Evolutionary conservation across 352 stramenopile genomes (phyloP).

Genomic region (Saprolegnia parasitica): DNA sequence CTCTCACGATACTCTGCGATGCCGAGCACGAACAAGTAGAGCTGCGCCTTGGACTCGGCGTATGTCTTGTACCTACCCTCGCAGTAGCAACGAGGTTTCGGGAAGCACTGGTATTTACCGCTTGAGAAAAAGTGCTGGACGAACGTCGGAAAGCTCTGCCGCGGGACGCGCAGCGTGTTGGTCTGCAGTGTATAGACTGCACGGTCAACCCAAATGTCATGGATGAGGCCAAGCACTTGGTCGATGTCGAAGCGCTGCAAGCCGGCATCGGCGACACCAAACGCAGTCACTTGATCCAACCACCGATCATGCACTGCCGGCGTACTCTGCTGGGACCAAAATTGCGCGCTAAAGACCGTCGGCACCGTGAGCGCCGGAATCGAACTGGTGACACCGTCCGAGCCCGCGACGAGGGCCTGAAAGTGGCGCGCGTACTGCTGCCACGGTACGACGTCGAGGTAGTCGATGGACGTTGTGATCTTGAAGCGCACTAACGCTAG

Average conservation of each 20-base stretch:
- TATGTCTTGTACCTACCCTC: neutral
- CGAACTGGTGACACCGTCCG: neutral
- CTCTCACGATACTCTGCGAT: constrained; percentile 3
- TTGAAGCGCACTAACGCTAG: constrained; percentile 4
- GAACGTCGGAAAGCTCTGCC: constrained; percentile 23
- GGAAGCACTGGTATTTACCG: neutral
- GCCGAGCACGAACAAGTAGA: constrained; percentile 22
- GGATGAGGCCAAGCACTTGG: neutral
- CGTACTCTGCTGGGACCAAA: constrained; percentile 2
- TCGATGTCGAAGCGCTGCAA: neutral
- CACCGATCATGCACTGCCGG: constrained; percentile 17
- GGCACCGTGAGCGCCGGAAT: constrained; percentile 3
- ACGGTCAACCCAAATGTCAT: constrained; percentile 9
- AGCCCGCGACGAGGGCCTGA: neutral
- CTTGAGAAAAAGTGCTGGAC: constrained; percentile 10
- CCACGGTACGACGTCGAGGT: constrained; percentile 22
- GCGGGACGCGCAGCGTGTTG: constrained; percentile 4
- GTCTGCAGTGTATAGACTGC: neutral
- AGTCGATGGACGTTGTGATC: constrained; percentile 16
- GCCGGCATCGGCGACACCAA: neutral
- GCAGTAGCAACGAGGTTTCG: neutral
- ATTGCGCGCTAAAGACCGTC: neutral
- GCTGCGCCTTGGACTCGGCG: neutral
- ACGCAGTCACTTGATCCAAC: neutral
- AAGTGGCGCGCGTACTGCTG: constrained; percentile 12